Evolutionary conservation across 257 asterid species (phyloP).

Genomic region (Solanum pennellii): DNA sequence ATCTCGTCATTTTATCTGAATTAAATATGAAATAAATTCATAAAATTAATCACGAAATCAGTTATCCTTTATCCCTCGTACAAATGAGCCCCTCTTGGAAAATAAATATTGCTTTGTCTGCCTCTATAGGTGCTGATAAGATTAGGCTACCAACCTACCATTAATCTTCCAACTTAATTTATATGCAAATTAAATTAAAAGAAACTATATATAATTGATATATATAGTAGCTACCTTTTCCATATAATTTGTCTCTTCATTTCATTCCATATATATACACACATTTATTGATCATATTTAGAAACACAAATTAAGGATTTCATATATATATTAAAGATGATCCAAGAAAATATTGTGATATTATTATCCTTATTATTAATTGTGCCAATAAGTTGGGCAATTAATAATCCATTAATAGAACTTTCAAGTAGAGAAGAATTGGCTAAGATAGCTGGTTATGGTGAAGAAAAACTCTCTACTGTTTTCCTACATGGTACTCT

Average conservation of each 20-base stretch:
- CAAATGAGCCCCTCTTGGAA: not conserved
- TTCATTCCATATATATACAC: not conserved
- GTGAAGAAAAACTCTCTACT: conserved; percentile 77
- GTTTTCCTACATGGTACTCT: conserved; percentile 47
- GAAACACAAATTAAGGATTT: not conserved
- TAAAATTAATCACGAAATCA: rapidly evolving
- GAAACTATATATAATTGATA: conserved; percentile 16
- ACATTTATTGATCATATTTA: not conserved
- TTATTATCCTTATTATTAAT: not conserved
- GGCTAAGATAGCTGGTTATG: conserved; percentile 65
- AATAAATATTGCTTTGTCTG: not conserved
- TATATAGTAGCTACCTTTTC: conserved; percentile 30
- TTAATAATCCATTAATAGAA: conserved; percentile 9
- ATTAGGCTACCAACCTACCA: conserved; percentile 75
- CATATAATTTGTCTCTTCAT: not conserved
- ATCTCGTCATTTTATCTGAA: rapidly evolving
- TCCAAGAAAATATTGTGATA: not conserved
- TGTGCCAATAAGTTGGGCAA: not conserved
- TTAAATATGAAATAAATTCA: rapidly evolving
- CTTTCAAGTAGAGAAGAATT: conserved; percentile 35
- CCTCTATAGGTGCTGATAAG: conserved; percentile 15
- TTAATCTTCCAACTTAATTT: conserved; percentile 26
- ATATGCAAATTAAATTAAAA: not conserved
- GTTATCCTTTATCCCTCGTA: rapidly evolving
- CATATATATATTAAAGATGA: not conserved